Base-by-base conservation (phyloP, 2,329 filamentous ascomycete genomes). In the Zasmidium angulare region DNA sequence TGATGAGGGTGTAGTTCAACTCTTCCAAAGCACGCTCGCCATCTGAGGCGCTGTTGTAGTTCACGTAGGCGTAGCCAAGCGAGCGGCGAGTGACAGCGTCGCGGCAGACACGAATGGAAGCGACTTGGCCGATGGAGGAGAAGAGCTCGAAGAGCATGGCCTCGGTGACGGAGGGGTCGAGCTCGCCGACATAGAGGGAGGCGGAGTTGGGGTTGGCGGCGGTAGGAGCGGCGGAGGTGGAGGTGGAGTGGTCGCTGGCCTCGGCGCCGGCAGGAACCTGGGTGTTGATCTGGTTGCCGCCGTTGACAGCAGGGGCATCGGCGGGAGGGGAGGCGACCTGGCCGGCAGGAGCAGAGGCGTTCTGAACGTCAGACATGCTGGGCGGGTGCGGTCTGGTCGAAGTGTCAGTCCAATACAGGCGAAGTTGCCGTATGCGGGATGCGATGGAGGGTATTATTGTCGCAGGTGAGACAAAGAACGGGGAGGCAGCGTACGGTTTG, bases 121-220 rank as follows among this genome's bases (percentile, higher is more conserved):
- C 95, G 72, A 99, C 95, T 74, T 96, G 93, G 71, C 95, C 95
- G 75, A 99, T 99, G 80, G 96, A 95, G 62, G 95, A 98, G 86
- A 99, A 99, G 66, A 99, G 90, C 87, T 99, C 95, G 80, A 98
- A 99, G 74, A 99, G 92, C 95, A 99, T 99, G 70, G 95, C 95
- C 86, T 99, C 95, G 67, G 95, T 99, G 77, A 99, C 95, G 63
- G 91, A 95, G 71, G 91, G 87, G 78, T 99, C 95, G 72, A 99
- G 91, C 84, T 99, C 95, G 78, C 95, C 95, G 69, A 99, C 95
- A 78, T 99, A 99, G 77, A 99, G 91, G 61, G 95, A 99, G 66
- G 95, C 95, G 55, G 95, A 98, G 78, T 96, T 93, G 77, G 91
- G 90, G 74, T 93, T 53, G 76, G 84, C 71, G 56, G 64, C 69